Base-by-base conservation (phyloP, 1,139 yeast species). In the Cylindricascospora bacillispora region DNA sequence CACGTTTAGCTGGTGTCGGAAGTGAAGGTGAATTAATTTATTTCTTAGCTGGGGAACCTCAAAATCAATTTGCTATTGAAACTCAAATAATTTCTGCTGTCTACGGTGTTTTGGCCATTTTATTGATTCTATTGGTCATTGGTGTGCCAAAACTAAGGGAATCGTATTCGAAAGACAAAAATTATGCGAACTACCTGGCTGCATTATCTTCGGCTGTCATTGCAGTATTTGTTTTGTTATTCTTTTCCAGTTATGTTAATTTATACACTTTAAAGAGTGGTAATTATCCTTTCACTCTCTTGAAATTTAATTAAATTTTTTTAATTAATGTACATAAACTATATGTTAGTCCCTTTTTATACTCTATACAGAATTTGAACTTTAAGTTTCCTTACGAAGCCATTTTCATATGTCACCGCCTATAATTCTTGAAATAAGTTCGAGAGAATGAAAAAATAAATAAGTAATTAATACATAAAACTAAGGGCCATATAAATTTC, bases 51-150 rank as follows among this genome's bases (percentile, higher is more conserved):
- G 70, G 63, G 12, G 74, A 81, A 19, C 85, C 80, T 44, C 81
- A 77, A 46, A 61, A 60, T 30, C 98, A 89, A 56, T 68, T 70
- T 36, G 95, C 81, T 5, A 68, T 75, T 22, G 94, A 82, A 55
- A 77, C 92, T n/a, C 93, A 81, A 53, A 65, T 79, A 22, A 56
- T 81, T 30, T 66, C 78, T 4, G 64, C 77, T 26, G 35, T 78
- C 6, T 81, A 79, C 49, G 82, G 78, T 2, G 39, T 63, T 3
- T 57, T 77, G 39, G 65, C 75, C 26, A 52, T 70, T 30, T 45
- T 64, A 23, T 54, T 71, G 15, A 58, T 77, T 23, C 48, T 63
- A 2, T 58, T 78, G 45, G 51, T 70, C 27, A 64, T 65, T 31
- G 66, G 60, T 35, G 60, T 65, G 2, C 73, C 77, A 6, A 53